These are phyloP conservation scores for Ophiostoma pallidulum DNA, from an alignment of 2,329 filamentous ascomycete genomes.

Conservation along the genomic window DNA sequence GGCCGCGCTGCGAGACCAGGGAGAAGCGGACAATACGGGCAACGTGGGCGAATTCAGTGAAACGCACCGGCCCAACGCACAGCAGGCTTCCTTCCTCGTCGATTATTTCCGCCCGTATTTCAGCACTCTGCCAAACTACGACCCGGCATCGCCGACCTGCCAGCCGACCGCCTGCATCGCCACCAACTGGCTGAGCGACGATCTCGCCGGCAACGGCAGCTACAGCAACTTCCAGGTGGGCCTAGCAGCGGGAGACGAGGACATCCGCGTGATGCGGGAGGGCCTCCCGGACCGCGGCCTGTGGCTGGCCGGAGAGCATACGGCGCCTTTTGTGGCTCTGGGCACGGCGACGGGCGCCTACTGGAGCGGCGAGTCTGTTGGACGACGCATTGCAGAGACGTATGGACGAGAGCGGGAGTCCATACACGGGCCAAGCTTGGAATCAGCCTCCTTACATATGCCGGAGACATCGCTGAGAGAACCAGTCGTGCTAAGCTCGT, in stretches of 20 bases:
- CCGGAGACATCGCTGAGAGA: background rate
- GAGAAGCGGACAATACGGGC: background rate
- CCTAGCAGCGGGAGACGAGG: conserved; percentile 56
- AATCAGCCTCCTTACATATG: background rate
- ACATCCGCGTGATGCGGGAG: conserved; percentile 56
- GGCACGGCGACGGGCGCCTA: conserved; percentile 87
- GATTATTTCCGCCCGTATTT: conserved; percentile 70
- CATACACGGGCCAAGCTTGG: background rate
- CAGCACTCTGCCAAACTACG: conserved; percentile 62
- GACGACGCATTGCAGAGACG: conserved; percentile 48
- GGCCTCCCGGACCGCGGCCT: conserved; percentile 58
- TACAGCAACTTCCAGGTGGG: conserved; percentile 82
- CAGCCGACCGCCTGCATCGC: conserved; percentile 54
- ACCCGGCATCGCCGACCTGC: conserved; percentile 43
- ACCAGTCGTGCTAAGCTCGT: background rate
- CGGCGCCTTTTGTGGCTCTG: conserved; percentile 77
- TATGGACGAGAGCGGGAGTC: conserved; percentile 31
- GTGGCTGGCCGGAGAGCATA: conserved; percentile 88
- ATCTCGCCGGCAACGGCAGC: conserved; percentile 69
- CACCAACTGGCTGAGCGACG: conserved; percentile 70
- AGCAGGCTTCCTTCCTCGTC: conserved; percentile 47
- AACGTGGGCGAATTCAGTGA: conserved; percentile 9
- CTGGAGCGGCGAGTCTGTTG: conserved; percentile 80
- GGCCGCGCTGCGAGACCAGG: conserved; percentile 24
- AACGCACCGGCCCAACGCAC: conserved; percentile 26